Evolutionary conservation across 495 filamentous ascomycete species (phyloP), one percentile per base, ranked within the genome.

Genomic region (Zalerion maritima): DNA sequence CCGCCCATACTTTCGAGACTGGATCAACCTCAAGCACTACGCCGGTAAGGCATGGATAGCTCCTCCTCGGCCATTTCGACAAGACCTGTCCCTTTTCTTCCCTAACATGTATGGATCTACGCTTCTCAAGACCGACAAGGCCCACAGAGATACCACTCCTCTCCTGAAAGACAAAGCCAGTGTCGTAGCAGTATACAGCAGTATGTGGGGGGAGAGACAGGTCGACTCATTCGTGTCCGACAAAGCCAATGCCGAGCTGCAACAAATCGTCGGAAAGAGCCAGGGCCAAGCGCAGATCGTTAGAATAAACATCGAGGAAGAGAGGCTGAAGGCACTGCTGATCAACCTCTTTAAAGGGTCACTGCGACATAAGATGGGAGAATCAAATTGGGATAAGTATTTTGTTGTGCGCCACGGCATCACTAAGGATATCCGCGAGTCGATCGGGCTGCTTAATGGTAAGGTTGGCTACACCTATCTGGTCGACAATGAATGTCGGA

Each of bases 381-480:
- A 57, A 49, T 60, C 65, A 31, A 69, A 79, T 34, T 80, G 81
- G 59, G 62, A 55, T 11, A 62, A 65, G 42, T 94, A 92, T 44
- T 94, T 96, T 48, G 35, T 96, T 17, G 72, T 96, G n/a, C 54
- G 69, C 36, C 76, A 58, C 42, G 89, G 86, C 0, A 43, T 99
- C 21, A 67, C 62, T 0, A 73, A 82, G 19, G 60, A 74, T 13
- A 70, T 93, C 16, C 70, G 75, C 31, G 76, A 85, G 49, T 59
- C 66, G 19, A 75, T 96, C 38, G 86, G 83, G 2, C 55, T 89
- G 46, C 49, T 82, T 49, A 99, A 96, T 54, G 68, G 64, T 22
- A 84, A 80, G 56, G 86, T 94, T 7, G 91, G 91, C 8, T 94
- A 94, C 60, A 81, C 84, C 15, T 99, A 93, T 57, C 61, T 99